Evolutionary conservation across 768 basidiomycete species (phyloP), one percentile per base, ranked within the genome.

Genomic region (Boletus edulis): DNA sequence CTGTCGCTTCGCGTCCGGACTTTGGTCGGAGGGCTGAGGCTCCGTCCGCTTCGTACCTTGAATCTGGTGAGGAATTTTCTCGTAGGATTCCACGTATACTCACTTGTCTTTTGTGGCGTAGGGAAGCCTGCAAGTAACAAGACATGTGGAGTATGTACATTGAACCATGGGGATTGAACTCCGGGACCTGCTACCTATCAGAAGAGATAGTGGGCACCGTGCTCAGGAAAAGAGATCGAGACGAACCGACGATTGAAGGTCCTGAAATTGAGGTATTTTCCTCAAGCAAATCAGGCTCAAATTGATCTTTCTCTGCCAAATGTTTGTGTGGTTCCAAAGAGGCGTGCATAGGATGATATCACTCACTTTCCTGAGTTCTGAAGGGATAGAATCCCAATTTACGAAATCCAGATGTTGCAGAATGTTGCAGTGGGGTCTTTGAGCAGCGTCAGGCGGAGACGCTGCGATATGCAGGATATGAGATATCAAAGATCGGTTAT

Each of bases 391-490:
- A 14, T 84, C 81, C 87, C 87, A 89, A 6, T 75, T 77, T 12
- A 81, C 69, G 15, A 65, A 65, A 63, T 87, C 85, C 18, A 84
- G 64, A 14, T 67, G 61, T 3, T 76, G 69, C 5, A 68, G 63
- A 7, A 67, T 71, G 65, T 91, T 91, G 65, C 76, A 84, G 22
- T 70, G 62, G 4, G 89, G 88, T 45, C 76, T 72, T 57, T 75
- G 70, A 5, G 84, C 73, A 8, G 67, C 61, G 61, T 90, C 85
- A 0, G 86, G 84, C 18, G 76, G 72, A 4, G 76, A 73, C 12
- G 81, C 78, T 2, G 86, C 81, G 43, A 90, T 67, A 59, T 89
- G 87, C 37, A 89, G 66, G 14, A 90, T 73, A 59, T 86, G 82
- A 29, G 62, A 73, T 7, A 71, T 62, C 35, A 69, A 61, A 5